Conservation (phyloP, 176 grass and related monocot genomes). For the Musa itinerans region DNA sequence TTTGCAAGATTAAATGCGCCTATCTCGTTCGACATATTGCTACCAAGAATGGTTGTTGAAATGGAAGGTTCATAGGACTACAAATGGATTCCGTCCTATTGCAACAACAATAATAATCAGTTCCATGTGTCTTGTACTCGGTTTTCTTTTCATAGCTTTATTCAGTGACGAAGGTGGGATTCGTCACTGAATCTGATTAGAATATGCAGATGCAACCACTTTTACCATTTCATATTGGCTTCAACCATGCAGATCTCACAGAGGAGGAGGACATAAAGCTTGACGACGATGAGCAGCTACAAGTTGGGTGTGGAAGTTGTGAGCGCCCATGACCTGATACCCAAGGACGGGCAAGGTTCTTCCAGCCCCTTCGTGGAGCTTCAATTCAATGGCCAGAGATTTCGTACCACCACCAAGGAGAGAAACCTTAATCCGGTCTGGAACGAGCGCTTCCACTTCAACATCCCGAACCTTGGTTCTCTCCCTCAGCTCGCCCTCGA, state of each 20-base stretch:
- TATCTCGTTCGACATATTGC: no score
- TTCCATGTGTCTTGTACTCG: no score
- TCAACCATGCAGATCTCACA: not conserved
- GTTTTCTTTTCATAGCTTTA: no score
- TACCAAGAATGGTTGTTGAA: no score
- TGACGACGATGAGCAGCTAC: conserved; percentile 17
- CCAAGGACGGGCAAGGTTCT: conserved; percentile 89
- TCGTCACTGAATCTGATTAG: no score
- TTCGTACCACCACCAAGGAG: conserved; percentile 71
- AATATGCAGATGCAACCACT: not conserved
- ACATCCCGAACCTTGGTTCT: conserved; percentile 51
- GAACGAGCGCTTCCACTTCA: conserved; percentile 89
- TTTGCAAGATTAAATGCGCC: no score
- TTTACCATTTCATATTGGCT: not conserved
- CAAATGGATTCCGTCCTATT: no score
- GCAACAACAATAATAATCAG: no score
- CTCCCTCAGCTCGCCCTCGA: conserved; percentile 80
- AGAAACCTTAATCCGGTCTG: conserved; percentile 79
- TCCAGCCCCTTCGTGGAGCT: conserved; percentile 75
- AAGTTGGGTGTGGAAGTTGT: conserved; percentile 81
- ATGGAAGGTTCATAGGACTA: no score
- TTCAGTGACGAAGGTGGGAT: no score
- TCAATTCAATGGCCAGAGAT: conserved; percentile 78
- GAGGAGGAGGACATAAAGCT: not conserved
- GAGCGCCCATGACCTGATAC: conserved; percentile 89